These are phyloP conservation scores for Laburnicola sp. DNA, from an alignment of 2,329 filamentous ascomycete genomes.

Conservation along the genomic window DNA sequence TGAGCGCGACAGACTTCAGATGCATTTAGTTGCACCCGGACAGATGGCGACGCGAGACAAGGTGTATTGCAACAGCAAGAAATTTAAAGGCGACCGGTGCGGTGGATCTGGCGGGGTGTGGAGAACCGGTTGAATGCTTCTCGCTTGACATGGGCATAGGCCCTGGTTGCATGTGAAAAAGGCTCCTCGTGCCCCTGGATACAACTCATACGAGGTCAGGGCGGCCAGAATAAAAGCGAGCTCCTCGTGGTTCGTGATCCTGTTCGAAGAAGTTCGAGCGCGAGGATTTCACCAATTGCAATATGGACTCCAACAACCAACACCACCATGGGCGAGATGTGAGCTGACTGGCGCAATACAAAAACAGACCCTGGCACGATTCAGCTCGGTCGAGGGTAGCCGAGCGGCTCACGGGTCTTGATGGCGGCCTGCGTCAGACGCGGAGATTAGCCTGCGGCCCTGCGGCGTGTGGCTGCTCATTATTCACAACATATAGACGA, in stretches of 20 bases:
- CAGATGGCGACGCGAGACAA: constrained; percentile 1
- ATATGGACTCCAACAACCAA: neutral
- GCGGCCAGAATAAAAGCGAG: too few species aligned
- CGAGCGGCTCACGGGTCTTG: neutral
- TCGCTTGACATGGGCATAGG: constrained; percentile 2
- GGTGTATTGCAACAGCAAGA: constrained; percentile 9
- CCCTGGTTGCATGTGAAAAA: constrained; percentile 6
- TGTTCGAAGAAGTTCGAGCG: too few species aligned
- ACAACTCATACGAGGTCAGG: too few species aligned
- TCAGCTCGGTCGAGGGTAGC: neutral
- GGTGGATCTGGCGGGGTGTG: constrained; percentile 7
- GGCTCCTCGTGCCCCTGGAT: neutral
- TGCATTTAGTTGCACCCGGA: constrained; percentile 2
- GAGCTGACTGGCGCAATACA: neutral
- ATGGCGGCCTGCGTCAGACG: neutral
- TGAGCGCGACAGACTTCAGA: neutral
- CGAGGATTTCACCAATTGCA: too few species aligned
- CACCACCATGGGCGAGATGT: neutral
- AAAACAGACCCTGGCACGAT: neutral
- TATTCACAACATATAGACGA: neutral
- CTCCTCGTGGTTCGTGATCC: too few species aligned
- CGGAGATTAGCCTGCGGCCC: neutral
- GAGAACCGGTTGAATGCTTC: constrained; percentile 15
- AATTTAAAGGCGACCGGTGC: constrained; percentile 14
- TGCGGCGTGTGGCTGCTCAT: too few species aligned